A percentile compares a stretch with the other conserved stretches of the same genome.
These are phyloP conservation scores for Metschnikowia amazonensis DNA, from an alignment of 805 yeast genomes.

Conservation along the genomic window DNA sequence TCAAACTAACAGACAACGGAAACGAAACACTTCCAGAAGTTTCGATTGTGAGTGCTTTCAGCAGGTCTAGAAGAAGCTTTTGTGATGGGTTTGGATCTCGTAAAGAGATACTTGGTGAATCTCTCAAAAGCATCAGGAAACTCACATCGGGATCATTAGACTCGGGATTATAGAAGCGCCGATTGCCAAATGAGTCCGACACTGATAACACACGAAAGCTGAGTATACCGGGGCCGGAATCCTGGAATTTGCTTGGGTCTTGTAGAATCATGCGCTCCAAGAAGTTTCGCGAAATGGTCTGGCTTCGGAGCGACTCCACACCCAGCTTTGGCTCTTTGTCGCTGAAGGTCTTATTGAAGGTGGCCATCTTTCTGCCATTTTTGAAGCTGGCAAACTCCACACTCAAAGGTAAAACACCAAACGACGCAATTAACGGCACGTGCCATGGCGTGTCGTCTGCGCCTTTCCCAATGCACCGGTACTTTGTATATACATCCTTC, in stretches of 20 bases:
- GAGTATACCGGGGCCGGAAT: constrained; percentile 20
- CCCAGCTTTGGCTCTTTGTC: constrained; percentile 20
- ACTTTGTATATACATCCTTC: constrained; percentile 23
- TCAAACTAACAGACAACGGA: constrained; percentile 37
- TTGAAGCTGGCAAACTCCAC: constrained; percentile 25
- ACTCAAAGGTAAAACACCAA: constrained; percentile 71
- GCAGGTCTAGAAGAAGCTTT: constrained; percentile 26
- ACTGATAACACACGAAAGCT: constrained; percentile 35
- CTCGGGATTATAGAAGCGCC: constrained; percentile 32
- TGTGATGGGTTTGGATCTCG: constrained; percentile 19
- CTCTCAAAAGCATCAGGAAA: constrained; percentile 25
- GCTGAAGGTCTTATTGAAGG: constrained; percentile 24
- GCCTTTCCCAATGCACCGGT: constrained; percentile 50
- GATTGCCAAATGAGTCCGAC: constrained; percentile 32
- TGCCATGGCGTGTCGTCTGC: constrained; percentile 42
- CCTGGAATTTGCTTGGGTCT: constrained; percentile 22
- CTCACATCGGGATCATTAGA: constrained; percentile 36
- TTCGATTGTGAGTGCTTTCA: constrained; percentile 29
- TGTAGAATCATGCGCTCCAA: constrained; percentile 35
- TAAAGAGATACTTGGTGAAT: constrained; percentile 24
- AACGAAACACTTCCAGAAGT: constrained; percentile 3
- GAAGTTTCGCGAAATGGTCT: constrained; percentile 26
- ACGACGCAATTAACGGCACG: constrained; percentile 48
- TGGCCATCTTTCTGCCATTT: constrained; percentile 23
- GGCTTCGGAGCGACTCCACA: constrained; percentile 18